Base-by-base conservation (phyloP, 1,139 yeast genomes). In the Eremothecium sinecaudum region DNA sequence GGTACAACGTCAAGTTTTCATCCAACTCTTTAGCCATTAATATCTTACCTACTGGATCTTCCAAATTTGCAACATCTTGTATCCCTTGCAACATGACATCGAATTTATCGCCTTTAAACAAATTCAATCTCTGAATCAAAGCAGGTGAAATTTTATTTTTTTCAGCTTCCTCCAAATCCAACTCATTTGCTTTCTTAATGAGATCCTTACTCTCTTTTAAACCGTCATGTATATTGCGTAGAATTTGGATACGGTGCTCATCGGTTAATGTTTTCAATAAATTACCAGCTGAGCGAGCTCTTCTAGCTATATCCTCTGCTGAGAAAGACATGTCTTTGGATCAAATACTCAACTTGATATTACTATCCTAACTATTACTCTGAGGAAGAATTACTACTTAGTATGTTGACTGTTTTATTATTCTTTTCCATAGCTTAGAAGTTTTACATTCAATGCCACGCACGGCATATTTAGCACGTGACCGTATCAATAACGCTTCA, bases 71-170 rank as follows among this genome's bases (percentile, higher is more conserved):
- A 12, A 92, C 98, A 50, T 92, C 98, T 40, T 81, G 65, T 14
- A 92, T 77, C 18, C 99, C 99, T 56, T 86, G 92, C 35, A 90
- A 69, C 98, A 92, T 92, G 21, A 82, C 67, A 45, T 86, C 97
- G 54, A 75, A 92, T 58, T 90, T 92, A 39, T 82, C 96, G 33
- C 79, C 75, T 41, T 71, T 73, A 34, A 82, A 70, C 34, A 92
- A 66, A 54, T 92, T 97, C 19, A 92, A 66, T 47, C 99, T 67
- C 53, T 83, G 86, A 37, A 87, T 65, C 45, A 92, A 64, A 2
- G 96, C 73, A 0, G 75, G 57, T 1, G 92, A 66, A 22, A 87
- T 62, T 9, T 74, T 68, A 34, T 71, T 67, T 6, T 61, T 53
- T 27, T 58, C 58, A 3, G 98, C 98, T 33, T 67, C 68, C 32